Base-by-base conservation (phyloP, 495 filamentous ascomycete genomes). In the Tricharina praecox region DNA sequence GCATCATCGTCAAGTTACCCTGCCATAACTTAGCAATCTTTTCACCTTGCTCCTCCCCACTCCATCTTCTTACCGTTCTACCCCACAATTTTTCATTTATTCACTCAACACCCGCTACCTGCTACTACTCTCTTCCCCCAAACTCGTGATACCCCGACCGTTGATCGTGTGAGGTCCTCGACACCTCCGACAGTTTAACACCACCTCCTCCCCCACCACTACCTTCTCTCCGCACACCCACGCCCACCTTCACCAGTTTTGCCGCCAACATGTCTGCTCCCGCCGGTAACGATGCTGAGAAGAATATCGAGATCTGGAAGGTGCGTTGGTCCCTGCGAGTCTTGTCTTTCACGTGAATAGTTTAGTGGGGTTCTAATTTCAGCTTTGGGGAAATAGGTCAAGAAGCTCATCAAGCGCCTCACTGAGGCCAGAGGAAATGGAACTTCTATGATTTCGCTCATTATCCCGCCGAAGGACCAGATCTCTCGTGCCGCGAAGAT, bases 401-500 rank as follows among this genome's bases (percentile, higher is more conserved):
- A 97, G 74, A 96, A 97, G 70, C 69, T 94, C 54, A 90, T 94
- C 67, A 94, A 93, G 69, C 79, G 87, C 46, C 80, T 94, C 55
- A 88, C 93, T 65, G 79, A 82, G 46, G 86, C 86, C 38, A 69
- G 86, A 56, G 87, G 87, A 64, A 95, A 95, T 72, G 87, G 87
- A 68, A 95, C 87, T 50, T 84, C 78, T 65, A 95, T 95, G 90
- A 97, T 97, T 63, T 95, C 88, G 26, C 75, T 97, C 55, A 96
- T 97, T 55, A 97, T 97, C 58, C 90, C 90, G 38, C 90, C 90
- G 43, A 97, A 95, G 76, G 90, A 95, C 66, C 90, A 97, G 66
- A 75, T 97, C 42, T 95, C 92, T 10, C 77, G 90, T 50, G 84
- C 85, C 30, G 85, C 92, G 33, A 94, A 93, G 73, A 97, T 97